Base-by-base conservation (phyloP, 352 stramenopile genomes). In the Phytophthora palmivora region DNA sequence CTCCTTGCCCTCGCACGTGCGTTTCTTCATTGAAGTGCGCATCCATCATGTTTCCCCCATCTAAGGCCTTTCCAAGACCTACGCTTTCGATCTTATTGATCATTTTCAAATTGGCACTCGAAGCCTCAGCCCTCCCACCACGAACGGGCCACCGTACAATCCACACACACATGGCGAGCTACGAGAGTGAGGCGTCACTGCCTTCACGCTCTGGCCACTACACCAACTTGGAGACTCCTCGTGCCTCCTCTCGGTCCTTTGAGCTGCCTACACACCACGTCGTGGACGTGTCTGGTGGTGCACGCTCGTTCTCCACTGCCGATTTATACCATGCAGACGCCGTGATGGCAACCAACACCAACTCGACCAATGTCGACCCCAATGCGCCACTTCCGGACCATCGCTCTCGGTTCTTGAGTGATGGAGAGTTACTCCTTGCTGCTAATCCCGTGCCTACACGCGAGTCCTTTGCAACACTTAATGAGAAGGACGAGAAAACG, bases 371-470 rank as follows among this genome's bases (percentile, higher is more conserved):
- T 15, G 49, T 67, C 2, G 48, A 59, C 2, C 30, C 49, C 16
- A 61, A n/a, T 11, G 65, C 54, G 4, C 43, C 68, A 3, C 30
- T 58, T 18, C 63, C 70, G 3, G 57, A 80, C 47, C 83, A 88
- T 56, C 79, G 79, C 10, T 70, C 64, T 4, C 83, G 83, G 0
- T 89, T 89, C 60, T 63, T 92, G 26, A 90, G 68, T n/a, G 79
- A 90, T 50, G 47, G 62, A 4, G 80, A 92, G 53, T 71, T 81
- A 11, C 61, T 87, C 10, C 64, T 89, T 6, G 78, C 72, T 2
- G 75, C 82, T 11, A 72, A 89, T 37, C 80, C 82, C 6, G 55
- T 60, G n/a, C 67, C 76, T 21, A 70, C 78, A 5, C 69, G 71
- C 34, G 64, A 67, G 16, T 89, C 80, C 38, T 84, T 92, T 55